A percentile compares a stretch with the other conserved stretches of the same genome.
These are phyloP conservation scores for Marchantia polymorpha DNA, from an alignment of 225 moss, liverwort and hornwort species.

Conservation along the genomic window DNA sequence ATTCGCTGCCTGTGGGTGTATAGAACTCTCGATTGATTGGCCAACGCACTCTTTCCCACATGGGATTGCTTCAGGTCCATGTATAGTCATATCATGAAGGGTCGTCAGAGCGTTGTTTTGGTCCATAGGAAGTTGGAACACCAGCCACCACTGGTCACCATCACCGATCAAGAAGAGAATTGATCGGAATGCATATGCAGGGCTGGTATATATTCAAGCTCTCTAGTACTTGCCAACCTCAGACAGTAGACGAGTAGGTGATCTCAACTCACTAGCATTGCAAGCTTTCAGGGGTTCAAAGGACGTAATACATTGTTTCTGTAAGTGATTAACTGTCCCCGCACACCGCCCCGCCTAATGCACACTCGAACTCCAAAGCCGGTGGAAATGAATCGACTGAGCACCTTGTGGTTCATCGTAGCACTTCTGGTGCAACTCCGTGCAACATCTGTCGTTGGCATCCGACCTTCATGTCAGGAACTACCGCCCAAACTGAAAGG, in stretches of 20 bases:
- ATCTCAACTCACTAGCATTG: too few species aligned
- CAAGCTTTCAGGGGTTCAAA: too few species aligned
- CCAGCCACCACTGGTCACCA: not conserved
- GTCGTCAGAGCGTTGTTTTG: not conserved
- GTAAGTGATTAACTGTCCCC: not conserved
- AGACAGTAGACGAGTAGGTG: too few species aligned
- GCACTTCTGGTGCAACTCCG: not conserved
- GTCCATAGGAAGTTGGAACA: conserved; percentile 8
- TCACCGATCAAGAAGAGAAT: not conserved
- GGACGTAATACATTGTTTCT: too few species aligned
- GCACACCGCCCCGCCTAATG: not conserved
- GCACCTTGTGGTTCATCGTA: not conserved
- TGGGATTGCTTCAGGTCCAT: too few species aligned
- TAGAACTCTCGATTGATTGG: too few species aligned
- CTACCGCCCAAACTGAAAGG: not conserved
- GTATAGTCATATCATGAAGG: not conserved
- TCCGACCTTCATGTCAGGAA: not conserved
- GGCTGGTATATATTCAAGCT: not conserved
- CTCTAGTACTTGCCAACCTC: too few species aligned
- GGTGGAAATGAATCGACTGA: not conserved
- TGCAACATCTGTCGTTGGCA: not conserved
- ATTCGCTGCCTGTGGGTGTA: too few species aligned
- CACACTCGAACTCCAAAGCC: not conserved
- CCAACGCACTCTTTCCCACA: too few species aligned
- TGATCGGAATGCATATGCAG: not conserved